phyloP scores from a whole-genome alignment of 2,329 filamentous ascomycete species.

The Hypoxylon sp. region DNA sequence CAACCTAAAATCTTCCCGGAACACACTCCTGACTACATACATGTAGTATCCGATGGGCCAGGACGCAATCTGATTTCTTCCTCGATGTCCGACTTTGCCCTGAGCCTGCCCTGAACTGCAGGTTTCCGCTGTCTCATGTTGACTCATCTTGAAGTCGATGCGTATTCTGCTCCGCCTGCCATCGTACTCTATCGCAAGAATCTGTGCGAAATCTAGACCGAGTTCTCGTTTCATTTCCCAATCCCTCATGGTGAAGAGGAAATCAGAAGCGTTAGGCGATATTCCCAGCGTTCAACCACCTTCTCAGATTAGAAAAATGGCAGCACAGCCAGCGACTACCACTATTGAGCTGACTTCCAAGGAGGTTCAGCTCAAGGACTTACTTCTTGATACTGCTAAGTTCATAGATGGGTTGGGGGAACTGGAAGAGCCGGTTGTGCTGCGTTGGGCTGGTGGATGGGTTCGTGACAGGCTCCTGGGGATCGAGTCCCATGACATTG shows the following conservation, averaged over 20 bases:
- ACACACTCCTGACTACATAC: not conserved
- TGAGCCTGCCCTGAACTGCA: constrained; percentile 10
- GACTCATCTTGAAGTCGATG: constrained; percentile 40
- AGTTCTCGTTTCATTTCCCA: constrained; percentile 1
- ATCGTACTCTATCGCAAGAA: not conserved
- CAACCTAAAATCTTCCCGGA: not conserved
- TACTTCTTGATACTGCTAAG: constrained; percentile 85
- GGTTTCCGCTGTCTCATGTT: constrained; percentile 12
- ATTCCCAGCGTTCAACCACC: constrained; percentile 38
- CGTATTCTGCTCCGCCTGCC: constrained; percentile 21
- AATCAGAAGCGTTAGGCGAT: constrained; percentile 46
- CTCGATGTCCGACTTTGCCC: not conserved
- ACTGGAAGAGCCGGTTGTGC: constrained; percentile 69
- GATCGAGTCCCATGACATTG: constrained; percentile 82
- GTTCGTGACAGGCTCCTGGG: constrained; percentile 87
- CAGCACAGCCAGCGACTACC: constrained; percentile 49
- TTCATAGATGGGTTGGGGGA: constrained; percentile 71
- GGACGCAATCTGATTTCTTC: not conserved
- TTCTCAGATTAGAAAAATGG: constrained; percentile 51
- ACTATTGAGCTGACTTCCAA: constrained; percentile 73
- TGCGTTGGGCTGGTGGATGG: constrained; percentile 90
- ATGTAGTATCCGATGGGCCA: not conserved
- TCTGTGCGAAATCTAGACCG: not conserved
- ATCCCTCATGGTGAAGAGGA: constrained; percentile 54
- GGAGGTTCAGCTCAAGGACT: constrained; percentile 79